Conservation (phyloP, 2,329 filamentous ascomycete genomes). For the Coniochaeta ligniaria region DNA sequence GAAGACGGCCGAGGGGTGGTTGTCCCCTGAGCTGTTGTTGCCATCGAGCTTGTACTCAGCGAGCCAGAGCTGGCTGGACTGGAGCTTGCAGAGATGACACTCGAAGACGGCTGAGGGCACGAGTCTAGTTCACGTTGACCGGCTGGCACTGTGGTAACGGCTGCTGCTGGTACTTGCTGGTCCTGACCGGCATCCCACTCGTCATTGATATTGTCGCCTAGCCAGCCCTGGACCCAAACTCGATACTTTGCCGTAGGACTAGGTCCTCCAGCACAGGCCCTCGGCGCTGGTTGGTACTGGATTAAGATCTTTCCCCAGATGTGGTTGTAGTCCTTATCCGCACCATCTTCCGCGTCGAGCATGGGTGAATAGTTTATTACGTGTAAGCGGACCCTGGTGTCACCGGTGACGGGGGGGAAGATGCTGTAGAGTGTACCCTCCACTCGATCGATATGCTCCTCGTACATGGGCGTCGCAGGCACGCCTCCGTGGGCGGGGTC, state of each 20-base stretch:
- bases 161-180: not conserved
- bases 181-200: not conserved
- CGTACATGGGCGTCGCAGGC: not conserved
- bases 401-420: not conserved
- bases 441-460: not conserved
- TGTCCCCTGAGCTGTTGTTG: not conserved
- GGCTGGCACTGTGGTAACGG: too few species aligned
- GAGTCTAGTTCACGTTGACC: not conserved
- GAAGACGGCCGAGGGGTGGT: too few species aligned
- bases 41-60: not conserved
- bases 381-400: not conserved
- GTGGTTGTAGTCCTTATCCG: not conserved
- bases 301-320: not conserved
- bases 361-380: not conserved
- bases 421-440: not conserved
- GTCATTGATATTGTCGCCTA: not conserved
- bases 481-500: not conserved
- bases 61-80: not conserved
- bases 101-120: not conserved
- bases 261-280: not conserved
- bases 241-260: not conserved
- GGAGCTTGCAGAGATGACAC: not conserved
- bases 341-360: not conserved
- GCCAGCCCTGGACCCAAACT: not conserved
- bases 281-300: not conserved